Evolutionary conservation across 495 filamentous ascomycete genomes (phyloP).

Genomic region (Penicillium crystallinum): DNA sequence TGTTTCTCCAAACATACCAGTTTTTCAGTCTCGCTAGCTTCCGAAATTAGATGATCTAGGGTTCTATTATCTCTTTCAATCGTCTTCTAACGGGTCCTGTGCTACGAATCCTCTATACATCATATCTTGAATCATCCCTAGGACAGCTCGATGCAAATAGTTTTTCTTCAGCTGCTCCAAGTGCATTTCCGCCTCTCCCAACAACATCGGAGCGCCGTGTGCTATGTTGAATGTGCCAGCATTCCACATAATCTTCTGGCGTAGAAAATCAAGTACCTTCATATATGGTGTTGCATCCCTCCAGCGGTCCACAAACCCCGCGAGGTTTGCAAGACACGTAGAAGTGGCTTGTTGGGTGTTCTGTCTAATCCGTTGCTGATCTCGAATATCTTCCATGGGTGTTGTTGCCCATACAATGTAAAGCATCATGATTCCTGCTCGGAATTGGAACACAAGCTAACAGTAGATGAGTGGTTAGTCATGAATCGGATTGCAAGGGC

Average conservation of each 20-base stretch:
- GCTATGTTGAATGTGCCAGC: neutral
- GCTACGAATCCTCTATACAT: slow-evolving; percentile 13
- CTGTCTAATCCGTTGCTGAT: neutral
- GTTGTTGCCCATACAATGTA: slow-evolving; percentile 28
- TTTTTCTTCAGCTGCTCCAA: slow-evolving; percentile 23
- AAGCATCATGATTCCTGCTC: slow-evolving; percentile 28
- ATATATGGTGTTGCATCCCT: slow-evolving; percentile 23
- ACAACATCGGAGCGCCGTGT: neutral
- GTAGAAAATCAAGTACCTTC: slow-evolving; percentile 21
- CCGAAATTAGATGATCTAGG: no score
- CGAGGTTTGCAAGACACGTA: slow-evolving; percentile 19
- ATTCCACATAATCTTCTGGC: slow-evolving; percentile 9
- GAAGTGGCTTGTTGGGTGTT: slow-evolving; percentile 18
- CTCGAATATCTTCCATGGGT: slow-evolving; percentile 1
- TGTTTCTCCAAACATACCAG: no score
- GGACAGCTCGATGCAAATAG: slow-evolving; percentile 26
- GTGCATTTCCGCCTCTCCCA: slow-evolving; percentile 17
- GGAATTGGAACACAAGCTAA: slow-evolving; percentile 32
- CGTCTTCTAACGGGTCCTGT: neutral
- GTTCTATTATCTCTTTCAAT: neutral
- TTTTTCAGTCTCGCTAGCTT: no score
- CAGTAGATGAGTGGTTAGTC: neutral
- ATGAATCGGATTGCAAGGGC: neutral
- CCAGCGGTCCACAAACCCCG: slow-evolving; percentile 26
- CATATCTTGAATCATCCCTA: slow-evolving; percentile 34